A percentile compares a stretch with the other conserved stretches of the same genome.
phyloP scores from a whole-genome alignment of 1,284 basidiomycete genomes.

The Mycena sp. region DNA sequence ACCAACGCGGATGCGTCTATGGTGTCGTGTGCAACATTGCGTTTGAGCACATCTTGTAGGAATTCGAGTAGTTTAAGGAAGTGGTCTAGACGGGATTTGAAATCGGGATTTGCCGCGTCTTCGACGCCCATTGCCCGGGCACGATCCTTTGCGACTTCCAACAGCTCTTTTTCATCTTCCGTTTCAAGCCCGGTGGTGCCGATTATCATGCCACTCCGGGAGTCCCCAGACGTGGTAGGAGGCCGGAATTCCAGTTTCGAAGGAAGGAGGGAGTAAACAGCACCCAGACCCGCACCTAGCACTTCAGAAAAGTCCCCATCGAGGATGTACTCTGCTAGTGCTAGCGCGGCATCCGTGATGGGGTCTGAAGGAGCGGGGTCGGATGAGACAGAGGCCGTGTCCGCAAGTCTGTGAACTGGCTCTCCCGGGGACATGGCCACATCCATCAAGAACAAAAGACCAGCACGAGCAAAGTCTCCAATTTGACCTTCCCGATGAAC shows the following conservation, averaged over 20 bases:
- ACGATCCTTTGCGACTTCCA: constrained; percentile 64
- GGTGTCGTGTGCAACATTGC: constrained; percentile 63
- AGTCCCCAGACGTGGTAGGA: constrained; percentile 51
- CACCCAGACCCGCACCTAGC: constrained; percentile 92
- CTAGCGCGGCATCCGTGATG: constrained; percentile 83
- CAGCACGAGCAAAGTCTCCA: constrained; percentile 94
- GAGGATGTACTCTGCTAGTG: constrained; percentile 92
- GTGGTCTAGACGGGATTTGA: constrained; percentile 86
- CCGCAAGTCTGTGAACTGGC: constrained; percentile 52
- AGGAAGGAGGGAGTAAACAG: constrained; percentile 92
- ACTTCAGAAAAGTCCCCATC: constrained; percentile 98
- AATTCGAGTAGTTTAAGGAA: constrained; percentile 94
- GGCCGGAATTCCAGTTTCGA: constrained; percentile 83
- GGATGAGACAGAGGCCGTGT: constrained; percentile 45
- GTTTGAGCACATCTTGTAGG: constrained; percentile 86
- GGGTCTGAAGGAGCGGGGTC: constrained; percentile 63
- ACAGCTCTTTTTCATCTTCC: constrained; percentile 65
- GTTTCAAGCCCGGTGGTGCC: constrained; percentile 64
- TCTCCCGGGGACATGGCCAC: constrained; percentile 88
- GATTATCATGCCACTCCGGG: constrained; percentile 69
- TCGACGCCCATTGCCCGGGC: constrained; percentile 75
- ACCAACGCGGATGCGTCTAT: constrained; percentile 72
- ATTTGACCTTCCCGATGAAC: constrained; percentile 94
- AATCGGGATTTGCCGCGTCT: constrained; percentile 80
- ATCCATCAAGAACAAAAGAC: constrained; percentile 92